phyloP scores from a whole-genome alignment of 2,329 filamentous ascomycete species.

The Pestalotiopsis sp. region DNA sequence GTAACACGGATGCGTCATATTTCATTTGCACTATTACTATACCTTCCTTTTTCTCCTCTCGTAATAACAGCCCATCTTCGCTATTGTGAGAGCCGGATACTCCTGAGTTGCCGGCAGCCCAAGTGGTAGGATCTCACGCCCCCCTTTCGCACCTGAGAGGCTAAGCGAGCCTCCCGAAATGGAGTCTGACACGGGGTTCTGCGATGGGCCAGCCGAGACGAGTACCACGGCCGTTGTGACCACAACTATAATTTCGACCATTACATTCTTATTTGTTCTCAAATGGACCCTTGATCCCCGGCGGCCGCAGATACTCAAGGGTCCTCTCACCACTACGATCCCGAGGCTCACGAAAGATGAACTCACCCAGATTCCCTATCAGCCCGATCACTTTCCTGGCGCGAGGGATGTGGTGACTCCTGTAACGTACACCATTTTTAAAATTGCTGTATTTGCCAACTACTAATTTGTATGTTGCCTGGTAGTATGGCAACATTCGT shows the following conservation, averaged over 20 bases:
- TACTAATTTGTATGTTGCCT: not conserved
- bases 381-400: constrained; percentile 69
- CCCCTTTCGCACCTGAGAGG: not conserved
- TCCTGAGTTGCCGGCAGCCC: too few species aligned
- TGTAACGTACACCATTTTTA: constrained; percentile 29
- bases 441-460: not conserved
- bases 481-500: constrained; percentile 69
- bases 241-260: constrained; percentile 43
- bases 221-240: constrained; percentile 35
- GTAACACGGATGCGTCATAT: not conserved
- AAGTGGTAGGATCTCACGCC: too few species aligned
- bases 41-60: too few species aligned
- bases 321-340: constrained; percentile 44
- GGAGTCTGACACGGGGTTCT: constrained; percentile 26
- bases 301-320: constrained; percentile 40
- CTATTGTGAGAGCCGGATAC: too few species aligned
- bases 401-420: constrained; percentile 73
- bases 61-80: too few species aligned
- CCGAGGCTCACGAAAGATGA: constrained; percentile 37
- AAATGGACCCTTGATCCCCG: constrained; percentile 41
- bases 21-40: not conserved
- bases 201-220: constrained; percentile 23
- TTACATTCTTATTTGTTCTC: constrained; percentile 37
- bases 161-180: not conserved
- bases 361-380: constrained; percentile 52